Percentiles rank a stretch among this genome's conserved stretches.
phyloP scores from a whole-genome alignment of 2,329 filamentous ascomycete genomes.

The Neonectria hederae region DNA sequence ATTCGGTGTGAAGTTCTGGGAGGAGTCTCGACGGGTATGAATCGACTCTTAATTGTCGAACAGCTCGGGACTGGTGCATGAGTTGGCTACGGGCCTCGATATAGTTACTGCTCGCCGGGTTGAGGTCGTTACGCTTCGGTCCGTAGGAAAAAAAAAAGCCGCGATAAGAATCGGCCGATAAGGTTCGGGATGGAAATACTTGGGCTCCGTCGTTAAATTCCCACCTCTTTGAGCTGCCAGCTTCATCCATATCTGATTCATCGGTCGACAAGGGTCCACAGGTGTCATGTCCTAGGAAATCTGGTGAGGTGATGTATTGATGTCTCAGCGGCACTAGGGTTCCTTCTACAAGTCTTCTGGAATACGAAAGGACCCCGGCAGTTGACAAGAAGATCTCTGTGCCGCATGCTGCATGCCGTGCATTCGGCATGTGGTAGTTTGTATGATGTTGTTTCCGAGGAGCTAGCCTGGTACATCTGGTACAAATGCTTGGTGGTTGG shows the following conservation, averaged over 20 bases:
- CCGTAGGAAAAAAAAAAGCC: conserved; percentile 34
- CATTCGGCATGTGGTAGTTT: conserved; percentile 9
- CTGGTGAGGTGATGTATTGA: background rate
- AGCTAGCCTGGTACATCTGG: background rate
- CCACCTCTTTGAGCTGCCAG: background rate
- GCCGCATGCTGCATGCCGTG: conserved; percentile 4
- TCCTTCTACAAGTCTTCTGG: conserved; percentile 20
- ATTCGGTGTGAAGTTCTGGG: background rate
- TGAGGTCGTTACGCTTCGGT: conserved; percentile 22
- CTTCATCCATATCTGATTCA: background rate
- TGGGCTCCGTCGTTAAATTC: conserved; percentile 21
- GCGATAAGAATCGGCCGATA: conserved; percentile 38
- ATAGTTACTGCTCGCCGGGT: conserved; percentile 19
- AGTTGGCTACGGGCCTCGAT: conserved; percentile 23
- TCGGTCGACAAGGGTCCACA: background rate
- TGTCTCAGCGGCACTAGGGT: background rate
- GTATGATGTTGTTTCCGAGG: conserved; percentile 10
- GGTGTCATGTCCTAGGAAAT: background rate
- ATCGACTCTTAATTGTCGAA: background rate
- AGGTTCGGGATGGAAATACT: conserved; percentile 41
- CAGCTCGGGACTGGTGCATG: conserved; percentile 9
- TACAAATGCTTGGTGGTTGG: background rate
- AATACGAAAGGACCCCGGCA: conserved; percentile 19
- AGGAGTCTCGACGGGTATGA: background rate
- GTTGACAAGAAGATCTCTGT: conserved; percentile 4